Evolutionary conservation across 2,329 filamentous ascomycete genomes (phyloP), one percentile per base, ranked within the genome.

Genomic region (Microdochium trichocladiopsis): DNA sequence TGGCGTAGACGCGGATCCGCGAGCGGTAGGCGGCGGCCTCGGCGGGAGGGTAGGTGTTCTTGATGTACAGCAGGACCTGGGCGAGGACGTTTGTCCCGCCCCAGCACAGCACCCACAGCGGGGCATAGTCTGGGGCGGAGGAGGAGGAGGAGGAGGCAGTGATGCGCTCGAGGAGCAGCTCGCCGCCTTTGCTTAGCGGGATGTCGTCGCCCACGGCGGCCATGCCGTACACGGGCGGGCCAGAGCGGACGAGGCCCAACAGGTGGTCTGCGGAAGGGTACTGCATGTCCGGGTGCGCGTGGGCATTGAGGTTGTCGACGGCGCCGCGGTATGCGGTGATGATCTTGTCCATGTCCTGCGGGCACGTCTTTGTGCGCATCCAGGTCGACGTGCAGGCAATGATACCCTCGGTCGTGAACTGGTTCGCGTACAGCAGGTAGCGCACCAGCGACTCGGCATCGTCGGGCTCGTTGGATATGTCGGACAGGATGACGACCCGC

Each of bases 1-100:
- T 82, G 37, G 79, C 66, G 60, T 81, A 81, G 6, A 80, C 69
- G 12, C 77, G 67, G 3, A 81, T 60, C 55, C 71, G 72, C 2
- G 59, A 57, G 2, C 66, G 59, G 16, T 77, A 66, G 0, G 50
- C 52, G 0, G 62, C 60, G 1, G 66, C 58, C 2, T 73, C 66
- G 0, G 55, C 55, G 2, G 60, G 50, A 11, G 61, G 55, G 50
- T 62, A 62, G 2, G 62, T 61, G n/a, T 60, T 54, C 25, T 67
- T 64, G 48, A 73, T 66, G 10, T 71, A 63, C 24, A 69, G 61
- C 16, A 79, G 64, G 1, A 71, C 73, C 52, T 76, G 67, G 3
- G 75, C 76, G 2, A 80, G 68, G 0, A 72, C 69, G 51, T 76
- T 77, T 11, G 72, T 69, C 23, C 76, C 76, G 12, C 75, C 76